Percentiles rank a stretch among this genome's conserved stretches.
phyloP scores from a whole-genome alignment of 2,329 filamentous ascomycete species.

The Coleophoma eucalyptorum region DNA sequence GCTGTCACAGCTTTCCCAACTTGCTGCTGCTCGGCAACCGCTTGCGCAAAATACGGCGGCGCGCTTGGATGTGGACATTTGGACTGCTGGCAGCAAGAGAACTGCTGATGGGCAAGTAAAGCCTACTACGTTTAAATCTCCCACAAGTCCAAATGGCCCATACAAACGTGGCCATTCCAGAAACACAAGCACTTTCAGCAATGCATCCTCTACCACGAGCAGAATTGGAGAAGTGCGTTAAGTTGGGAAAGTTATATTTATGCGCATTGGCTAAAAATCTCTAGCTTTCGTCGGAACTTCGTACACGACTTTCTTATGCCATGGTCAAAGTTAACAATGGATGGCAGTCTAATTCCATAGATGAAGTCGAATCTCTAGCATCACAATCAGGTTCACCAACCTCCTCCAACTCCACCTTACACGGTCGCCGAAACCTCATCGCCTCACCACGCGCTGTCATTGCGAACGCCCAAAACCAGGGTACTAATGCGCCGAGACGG shows the following conservation, averaged over 20 bases:
- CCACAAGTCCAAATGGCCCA: constrained; percentile 21
- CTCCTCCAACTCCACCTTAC: constrained; percentile 52
- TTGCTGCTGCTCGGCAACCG: constrained; percentile 48
- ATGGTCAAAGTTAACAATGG: constrained; percentile 91
- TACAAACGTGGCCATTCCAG: constrained; percentile 55
- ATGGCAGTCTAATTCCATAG: constrained; percentile 75
- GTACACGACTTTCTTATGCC: constrained; percentile 83
- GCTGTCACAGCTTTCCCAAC: constrained; percentile 52
- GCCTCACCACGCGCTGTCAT: constrained; percentile 48
- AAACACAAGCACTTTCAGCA: constrained; percentile 66
- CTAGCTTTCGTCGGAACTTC: constrained; percentile 56
- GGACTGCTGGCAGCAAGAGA: constrained; percentile 57
- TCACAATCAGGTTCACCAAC: constrained; percentile 64
- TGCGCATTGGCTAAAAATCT: constrained; percentile 11
- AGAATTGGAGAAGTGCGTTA: constrained; percentile 70
- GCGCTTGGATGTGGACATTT: constrained; percentile 15
- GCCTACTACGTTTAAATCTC: constrained; percentile 40
- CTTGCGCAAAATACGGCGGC: constrained; percentile 13
- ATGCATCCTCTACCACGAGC: constrained; percentile 52
- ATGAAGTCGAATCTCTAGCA: constrained; percentile 72
- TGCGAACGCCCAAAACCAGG: constrained; percentile 28
- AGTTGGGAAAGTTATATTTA: constrained; percentile 1
- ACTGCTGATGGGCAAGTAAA: constrained; percentile 76
- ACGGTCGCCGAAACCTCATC: constrained; percentile 46
- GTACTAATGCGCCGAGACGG: constrained; percentile 5